phyloP scores from a whole-genome alignment of 768 basidiomycete species.

The Chalciporus sphaerocephalus region DNA sequence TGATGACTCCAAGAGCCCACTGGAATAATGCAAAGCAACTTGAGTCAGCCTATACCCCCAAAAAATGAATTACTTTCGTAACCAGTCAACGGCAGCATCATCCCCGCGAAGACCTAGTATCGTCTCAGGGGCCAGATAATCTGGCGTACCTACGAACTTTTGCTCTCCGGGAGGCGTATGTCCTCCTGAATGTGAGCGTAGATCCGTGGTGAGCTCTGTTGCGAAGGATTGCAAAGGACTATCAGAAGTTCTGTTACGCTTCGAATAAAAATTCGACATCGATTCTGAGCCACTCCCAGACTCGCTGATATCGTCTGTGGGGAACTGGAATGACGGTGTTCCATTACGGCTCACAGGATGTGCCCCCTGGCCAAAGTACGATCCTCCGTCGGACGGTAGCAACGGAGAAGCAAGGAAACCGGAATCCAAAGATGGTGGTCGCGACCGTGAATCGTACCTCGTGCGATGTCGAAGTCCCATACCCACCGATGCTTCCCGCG shows the following conservation, averaged over 20 bases:
- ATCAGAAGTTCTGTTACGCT: conserved; percentile 52
- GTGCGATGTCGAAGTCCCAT: conserved; percentile 51
- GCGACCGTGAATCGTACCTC: conserved; percentile 62
- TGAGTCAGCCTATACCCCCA: conserved; percentile 11
- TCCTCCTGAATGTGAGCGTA: conserved; percentile 62
- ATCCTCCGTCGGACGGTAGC: conserved; percentile 64
- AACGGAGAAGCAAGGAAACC: conserved; percentile 76
- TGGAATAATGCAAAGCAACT: conserved; percentile 37
- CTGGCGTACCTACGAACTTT: conserved; percentile 96
- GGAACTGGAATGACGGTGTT: conserved; percentile 61
- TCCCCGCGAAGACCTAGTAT: conserved; percentile 94
- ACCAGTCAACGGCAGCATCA: conserved; percentile 96
- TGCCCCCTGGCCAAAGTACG: conserved; percentile 75
- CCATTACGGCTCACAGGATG: conserved; percentile 54
- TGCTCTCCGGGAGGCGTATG: conserved; percentile 79
- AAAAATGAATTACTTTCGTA: conserved; percentile 37
- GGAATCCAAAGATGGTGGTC: conserved; percentile 79
- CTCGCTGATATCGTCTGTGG: conserved; percentile 81
- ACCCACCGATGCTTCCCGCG: conserved; percentile 53
- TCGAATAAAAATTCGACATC: conserved; percentile 50
- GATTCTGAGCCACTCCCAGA: conserved; percentile 82
- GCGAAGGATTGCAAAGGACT: conserved; percentile 87
- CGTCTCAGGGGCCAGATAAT: conserved; percentile 94
- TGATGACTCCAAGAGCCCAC: conserved; percentile 99
- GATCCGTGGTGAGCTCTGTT: conserved; percentile 75